A percentile compares a stretch with the other conserved stretches of the same genome.
phyloP scores from a whole-genome alignment of 441 rosid species.

The Viola pubescens region DNA sequence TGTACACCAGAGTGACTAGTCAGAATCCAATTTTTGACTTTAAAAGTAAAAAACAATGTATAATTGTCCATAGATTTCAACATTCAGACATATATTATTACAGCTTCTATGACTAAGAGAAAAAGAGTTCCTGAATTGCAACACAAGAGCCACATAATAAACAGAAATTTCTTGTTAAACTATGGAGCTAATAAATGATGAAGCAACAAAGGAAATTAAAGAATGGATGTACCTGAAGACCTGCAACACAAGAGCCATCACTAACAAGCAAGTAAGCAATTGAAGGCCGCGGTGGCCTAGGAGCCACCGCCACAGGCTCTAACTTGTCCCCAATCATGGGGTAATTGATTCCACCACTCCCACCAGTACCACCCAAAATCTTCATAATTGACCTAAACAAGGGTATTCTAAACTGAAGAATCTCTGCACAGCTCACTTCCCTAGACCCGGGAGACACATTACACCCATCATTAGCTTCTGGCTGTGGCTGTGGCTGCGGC shows the following conservation, averaged over 20 bases:
- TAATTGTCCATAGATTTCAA: too few species aligned
- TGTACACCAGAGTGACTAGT: too few species aligned
- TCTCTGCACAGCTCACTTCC: slow-evolving; percentile 52
- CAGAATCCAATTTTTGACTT: too few species aligned
- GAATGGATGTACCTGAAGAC: slow-evolving; percentile 43
- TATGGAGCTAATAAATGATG: too few species aligned
- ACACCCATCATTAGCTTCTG: slow-evolving; percentile 3
- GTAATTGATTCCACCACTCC: slow-evolving; percentile 3
- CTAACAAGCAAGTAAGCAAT: slow-evolving; percentile 35
- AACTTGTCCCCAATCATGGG: slow-evolving; percentile 32
- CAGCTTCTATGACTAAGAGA: too few species aligned
- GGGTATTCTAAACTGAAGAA: slow-evolving; percentile 59
- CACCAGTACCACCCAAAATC: slow-evolving; percentile 41
- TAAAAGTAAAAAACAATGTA: too few species aligned
- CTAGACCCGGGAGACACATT: slow-evolving; percentile 11
- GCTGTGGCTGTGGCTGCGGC: slow-evolving; percentile 11
- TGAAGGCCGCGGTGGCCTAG: slow-evolving; percentile 31
- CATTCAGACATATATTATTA: too few species aligned
- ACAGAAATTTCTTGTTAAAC: too few species aligned
- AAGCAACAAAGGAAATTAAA: neutral
- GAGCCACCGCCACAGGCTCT: slow-evolving; percentile 23
- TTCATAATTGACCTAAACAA: slow-evolving; percentile 50
- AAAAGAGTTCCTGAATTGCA: too few species aligned
- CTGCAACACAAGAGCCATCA: slow-evolving; percentile 63
- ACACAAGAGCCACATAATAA: too few species aligned